phyloP scores from a whole-genome alignment of 305 asterid species.

The Fraxinus latifolia region DNA sequence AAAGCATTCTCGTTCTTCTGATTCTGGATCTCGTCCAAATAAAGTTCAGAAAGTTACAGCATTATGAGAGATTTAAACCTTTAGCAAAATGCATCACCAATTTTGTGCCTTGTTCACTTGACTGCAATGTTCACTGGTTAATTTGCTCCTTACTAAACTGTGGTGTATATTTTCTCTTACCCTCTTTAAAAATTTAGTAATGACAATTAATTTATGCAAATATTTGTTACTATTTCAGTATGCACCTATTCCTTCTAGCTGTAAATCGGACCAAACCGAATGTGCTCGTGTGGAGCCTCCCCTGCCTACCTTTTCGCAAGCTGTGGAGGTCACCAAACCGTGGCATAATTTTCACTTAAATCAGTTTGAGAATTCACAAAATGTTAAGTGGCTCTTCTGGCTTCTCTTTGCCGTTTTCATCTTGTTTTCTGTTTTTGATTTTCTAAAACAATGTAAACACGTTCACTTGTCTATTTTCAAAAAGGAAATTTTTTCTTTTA shows the following conservation, averaged over 20 bases:
- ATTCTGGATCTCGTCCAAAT: conserved; percentile 48
- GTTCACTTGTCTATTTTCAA: no score
- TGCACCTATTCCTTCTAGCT: not conserved
- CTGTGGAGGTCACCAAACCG: no score
- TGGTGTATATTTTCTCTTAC: not conserved
- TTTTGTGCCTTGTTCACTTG: conserved; percentile 26
- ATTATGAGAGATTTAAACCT: conserved; percentile 18
- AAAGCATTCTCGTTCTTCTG: conserved; percentile 70
- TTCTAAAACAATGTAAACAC: no score
- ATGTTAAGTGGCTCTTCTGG: no score
- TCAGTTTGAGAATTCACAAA: no score
- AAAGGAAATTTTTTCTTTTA: no score
- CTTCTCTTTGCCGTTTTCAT: no score
- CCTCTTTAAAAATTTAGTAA: not conserved
- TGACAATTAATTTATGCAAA: not conserved
- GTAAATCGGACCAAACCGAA: not conserved
- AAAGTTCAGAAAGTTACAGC: conserved; percentile 66
- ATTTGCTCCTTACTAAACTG: not conserved
- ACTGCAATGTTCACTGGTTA: not conserved
- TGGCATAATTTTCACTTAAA: no score
- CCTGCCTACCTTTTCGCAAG: not conserved
- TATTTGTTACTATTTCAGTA: not conserved
- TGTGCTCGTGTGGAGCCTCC: not conserved
- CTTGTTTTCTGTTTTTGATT: no score
- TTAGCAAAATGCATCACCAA: conserved; percentile 20